Evolutionary conservation across 345 rosid species (phyloP).

Genomic region (Populus alba): DNA sequence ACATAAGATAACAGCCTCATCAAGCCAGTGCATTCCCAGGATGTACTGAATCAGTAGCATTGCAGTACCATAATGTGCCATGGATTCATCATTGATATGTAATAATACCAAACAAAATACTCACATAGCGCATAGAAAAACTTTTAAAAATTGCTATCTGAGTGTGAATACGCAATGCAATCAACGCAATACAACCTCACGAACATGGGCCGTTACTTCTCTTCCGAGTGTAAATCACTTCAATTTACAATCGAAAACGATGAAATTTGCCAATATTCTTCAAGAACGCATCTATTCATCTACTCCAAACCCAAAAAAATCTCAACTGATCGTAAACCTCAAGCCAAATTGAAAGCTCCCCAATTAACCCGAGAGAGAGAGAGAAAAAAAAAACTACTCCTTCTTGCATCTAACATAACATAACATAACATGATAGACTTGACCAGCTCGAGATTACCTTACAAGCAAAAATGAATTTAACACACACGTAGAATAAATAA

Average conservation of each 20-base stretch:
- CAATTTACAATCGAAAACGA: not conserved
- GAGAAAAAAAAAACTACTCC: too few relatives aligned
- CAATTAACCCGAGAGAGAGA: not conserved
- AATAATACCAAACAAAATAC: not conserved
- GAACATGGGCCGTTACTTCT: not conserved
- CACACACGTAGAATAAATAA: too few relatives aligned
- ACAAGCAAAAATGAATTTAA: not conserved
- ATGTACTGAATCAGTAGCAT: not conserved
- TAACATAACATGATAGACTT: not conserved
- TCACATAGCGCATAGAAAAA: not conserved
- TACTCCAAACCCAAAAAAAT: not conserved
- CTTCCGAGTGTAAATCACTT: not conserved
- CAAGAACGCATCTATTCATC: not conserved
- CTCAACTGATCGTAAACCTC: not conserved
- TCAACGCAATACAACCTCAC: too few relatives aligned
- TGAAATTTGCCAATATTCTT: not conserved
- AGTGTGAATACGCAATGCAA: not conserved
- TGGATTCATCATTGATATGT: not conserved
- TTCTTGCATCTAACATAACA: not conserved
- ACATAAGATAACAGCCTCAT: not conserved
- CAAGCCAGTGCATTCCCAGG: not conserved
- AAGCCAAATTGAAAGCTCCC: not conserved
- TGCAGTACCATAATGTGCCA: not conserved
- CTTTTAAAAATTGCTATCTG: not conserved
- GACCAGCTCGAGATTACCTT: not conserved